Evolutionary conservation across 2,329 filamentous ascomycete species (phyloP).

Genomic region (Penicillium rolfsii): DNA sequence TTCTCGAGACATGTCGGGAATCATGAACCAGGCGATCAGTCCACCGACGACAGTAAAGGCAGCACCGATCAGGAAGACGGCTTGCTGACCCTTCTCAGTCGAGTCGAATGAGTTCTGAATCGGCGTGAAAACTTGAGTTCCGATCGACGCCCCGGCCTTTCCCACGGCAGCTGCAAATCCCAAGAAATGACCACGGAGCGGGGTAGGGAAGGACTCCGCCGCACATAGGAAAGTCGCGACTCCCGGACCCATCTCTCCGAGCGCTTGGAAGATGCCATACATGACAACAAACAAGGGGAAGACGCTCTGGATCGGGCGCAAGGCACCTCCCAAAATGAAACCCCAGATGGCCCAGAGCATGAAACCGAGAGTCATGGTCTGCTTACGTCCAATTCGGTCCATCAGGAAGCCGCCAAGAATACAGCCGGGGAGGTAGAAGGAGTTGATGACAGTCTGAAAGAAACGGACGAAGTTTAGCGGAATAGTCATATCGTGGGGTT

Average conservation of each 20-base stretch:
- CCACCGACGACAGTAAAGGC: constrained; percentile 54
- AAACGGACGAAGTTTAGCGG: not conserved
- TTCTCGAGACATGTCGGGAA: constrained; percentile 49
- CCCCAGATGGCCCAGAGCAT: constrained; percentile 51
- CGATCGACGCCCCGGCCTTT: constrained; percentile 56
- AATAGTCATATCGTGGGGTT: constrained; percentile 29
- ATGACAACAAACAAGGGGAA: constrained; percentile 57
- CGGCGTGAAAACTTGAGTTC: constrained; percentile 56
- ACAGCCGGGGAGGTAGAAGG: constrained; percentile 55
- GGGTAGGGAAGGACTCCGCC: constrained; percentile 56
- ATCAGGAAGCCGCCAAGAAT: constrained; percentile 54
- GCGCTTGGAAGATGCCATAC: constrained; percentile 55
- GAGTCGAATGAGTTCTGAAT: constrained; percentile 53
- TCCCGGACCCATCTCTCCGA: constrained; percentile 57
- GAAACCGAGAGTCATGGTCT: constrained; percentile 58
- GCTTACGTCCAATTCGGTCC: constrained; percentile 54
- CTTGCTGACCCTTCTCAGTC: constrained; percentile 52
- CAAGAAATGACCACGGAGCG: constrained; percentile 55
- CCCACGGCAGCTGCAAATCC: constrained; percentile 53
- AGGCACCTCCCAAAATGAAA: constrained; percentile 55
- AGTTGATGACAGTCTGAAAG: constrained; percentile 54
- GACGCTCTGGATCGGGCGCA: constrained; percentile 49
- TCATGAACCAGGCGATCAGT: constrained; percentile 50
- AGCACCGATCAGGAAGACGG: constrained; percentile 56
- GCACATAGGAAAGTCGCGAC: constrained; percentile 45